Percentiles rank a stretch among this genome's conserved stretches.
phyloP scores from a whole-genome alignment of 2,329 filamentous ascomycete genomes.

The Sclerotiophoma versabilis region DNA sequence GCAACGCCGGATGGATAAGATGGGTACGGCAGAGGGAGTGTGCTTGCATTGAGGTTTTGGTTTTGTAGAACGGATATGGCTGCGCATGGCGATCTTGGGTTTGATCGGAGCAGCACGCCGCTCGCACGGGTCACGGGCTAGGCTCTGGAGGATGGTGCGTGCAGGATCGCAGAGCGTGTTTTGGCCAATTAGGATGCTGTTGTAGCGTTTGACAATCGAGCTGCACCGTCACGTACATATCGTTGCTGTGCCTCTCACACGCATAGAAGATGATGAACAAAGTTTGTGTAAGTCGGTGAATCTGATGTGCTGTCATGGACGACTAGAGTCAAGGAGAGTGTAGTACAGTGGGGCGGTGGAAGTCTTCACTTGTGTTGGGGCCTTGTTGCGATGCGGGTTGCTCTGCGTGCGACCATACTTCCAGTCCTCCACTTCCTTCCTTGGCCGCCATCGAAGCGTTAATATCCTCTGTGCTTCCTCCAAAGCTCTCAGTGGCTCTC shows the following conservation, averaged over 20 bases:
- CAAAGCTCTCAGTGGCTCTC: too few relatives aligned
- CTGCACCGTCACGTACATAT: conserved; percentile 2
- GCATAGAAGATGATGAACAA: too few relatives aligned
- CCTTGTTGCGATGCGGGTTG: too few relatives aligned
- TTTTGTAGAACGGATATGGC: neutral
- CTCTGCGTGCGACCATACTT: too few relatives aligned
- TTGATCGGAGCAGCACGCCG: neutral
- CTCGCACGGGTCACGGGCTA: neutral
- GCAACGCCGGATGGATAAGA: neutral
- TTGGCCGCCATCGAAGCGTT: too few relatives aligned
- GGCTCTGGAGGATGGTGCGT: neutral
- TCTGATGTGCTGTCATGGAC: too few relatives aligned
- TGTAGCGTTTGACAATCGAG: neutral
- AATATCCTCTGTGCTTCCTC: too few relatives aligned
- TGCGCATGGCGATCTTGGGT: neutral
- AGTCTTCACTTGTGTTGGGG: too few relatives aligned
- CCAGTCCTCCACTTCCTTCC: too few relatives aligned
- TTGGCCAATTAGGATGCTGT: neutral
- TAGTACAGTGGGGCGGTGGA: too few relatives aligned
- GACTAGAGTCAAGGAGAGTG: too few relatives aligned
- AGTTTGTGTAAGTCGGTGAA: too few relatives aligned
- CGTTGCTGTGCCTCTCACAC: neutral
- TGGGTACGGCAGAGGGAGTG: neutral
- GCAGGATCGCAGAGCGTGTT: neutral
- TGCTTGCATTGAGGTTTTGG: neutral